Evolutionary conservation across 2,329 filamentous ascomycete genomes (phyloP).

Genomic region (Acarospora socialis): DNA sequence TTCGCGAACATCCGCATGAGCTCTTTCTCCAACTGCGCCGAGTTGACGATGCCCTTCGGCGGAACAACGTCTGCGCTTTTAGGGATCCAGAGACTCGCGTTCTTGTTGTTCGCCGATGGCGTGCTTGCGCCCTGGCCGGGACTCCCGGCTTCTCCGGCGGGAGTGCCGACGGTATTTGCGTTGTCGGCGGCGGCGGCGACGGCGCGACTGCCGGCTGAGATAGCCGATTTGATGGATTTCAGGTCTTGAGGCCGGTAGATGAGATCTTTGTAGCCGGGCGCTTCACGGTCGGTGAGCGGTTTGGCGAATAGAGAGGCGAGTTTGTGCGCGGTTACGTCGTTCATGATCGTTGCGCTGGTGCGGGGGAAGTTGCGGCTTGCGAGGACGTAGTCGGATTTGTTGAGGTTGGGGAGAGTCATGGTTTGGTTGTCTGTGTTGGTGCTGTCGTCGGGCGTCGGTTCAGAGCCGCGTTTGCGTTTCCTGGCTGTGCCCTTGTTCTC

Average conservation of each 20-base stretch:
- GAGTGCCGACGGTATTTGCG: slow-evolving; percentile 47
- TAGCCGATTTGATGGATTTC: slow-evolving; percentile 35
- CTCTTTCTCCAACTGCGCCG: slow-evolving; percentile 80
- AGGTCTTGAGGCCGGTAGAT: slow-evolving; percentile 38
- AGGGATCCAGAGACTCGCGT: slow-evolving; percentile 47
- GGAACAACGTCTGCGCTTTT: slow-evolving; percentile 65
- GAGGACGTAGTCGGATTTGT: slow-evolving; percentile 22
- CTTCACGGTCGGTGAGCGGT: slow-evolving; percentile 35
- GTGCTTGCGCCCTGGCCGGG: slow-evolving; percentile 7
- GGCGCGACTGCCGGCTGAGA: slow-evolving; percentile 29
- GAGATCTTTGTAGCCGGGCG: slow-evolving; percentile 37
- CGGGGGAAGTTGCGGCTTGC: slow-evolving; percentile 35
- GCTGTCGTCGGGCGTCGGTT: slow-evolving; percentile 8
- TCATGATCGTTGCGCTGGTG: slow-evolving; percentile 34
- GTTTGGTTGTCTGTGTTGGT: slow-evolving; percentile 13
- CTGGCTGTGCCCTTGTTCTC: slow-evolving; percentile 15
- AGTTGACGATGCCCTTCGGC: slow-evolving; percentile 84
- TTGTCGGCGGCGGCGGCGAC: slow-evolving; percentile 44
- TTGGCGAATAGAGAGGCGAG: slow-evolving; percentile 36
- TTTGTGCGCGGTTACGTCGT: slow-evolving; percentile 37
- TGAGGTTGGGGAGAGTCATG: slow-evolving; percentile 12
- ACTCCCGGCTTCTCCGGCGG: slow-evolving; percentile 17
- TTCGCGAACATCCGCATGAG: slow-evolving; percentile 95
- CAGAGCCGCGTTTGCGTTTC: slow-evolving; percentile 29
- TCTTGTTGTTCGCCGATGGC: slow-evolving; percentile 21